These are phyloP conservation scores for Diaporthe vaccinii DNA, from an alignment of 2,329 filamentous ascomycete species.

Conservation along the genomic window DNA sequence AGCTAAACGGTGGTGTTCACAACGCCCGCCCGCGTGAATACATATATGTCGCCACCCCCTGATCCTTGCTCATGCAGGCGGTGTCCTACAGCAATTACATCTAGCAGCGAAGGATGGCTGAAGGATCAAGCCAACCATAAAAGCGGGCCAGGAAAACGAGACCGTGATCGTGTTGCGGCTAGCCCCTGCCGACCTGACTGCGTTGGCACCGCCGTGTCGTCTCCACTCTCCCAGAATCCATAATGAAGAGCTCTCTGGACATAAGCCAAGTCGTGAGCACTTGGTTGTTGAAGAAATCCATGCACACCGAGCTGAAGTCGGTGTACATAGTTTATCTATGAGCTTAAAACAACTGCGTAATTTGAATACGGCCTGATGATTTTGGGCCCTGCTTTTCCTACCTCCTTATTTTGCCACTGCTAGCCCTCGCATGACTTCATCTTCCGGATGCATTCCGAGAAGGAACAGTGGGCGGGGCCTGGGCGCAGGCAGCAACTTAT, in stretches of 20 bases:
- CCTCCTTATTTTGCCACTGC: background rate
- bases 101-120: background rate
- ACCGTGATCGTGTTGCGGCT: background rate
- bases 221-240: background rate
- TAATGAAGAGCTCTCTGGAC: background rate
- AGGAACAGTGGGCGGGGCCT: background rate
- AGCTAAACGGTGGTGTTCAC: background rate
- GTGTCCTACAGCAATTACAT: background rate
- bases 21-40: background rate
- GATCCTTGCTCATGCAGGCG: background rate
- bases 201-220: background rate
- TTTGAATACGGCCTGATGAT: background rate
- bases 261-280: background rate
- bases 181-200: background rate
- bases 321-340: too few relatives aligned
- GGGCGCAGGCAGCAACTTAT: background rate
- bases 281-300: too few relatives aligned
- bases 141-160: constrained; percentile 17
- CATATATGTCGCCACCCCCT: background rate
- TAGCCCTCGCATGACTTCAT: background rate
- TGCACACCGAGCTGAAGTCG: too few relatives aligned
- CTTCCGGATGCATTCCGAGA: background rate
- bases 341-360: background rate
- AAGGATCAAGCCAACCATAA: background rate
- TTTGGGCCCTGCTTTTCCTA: background rate